Conservation (phyloP, 2,329 filamentous ascomycete species). For the Ceratocystis albifundus region DNA sequence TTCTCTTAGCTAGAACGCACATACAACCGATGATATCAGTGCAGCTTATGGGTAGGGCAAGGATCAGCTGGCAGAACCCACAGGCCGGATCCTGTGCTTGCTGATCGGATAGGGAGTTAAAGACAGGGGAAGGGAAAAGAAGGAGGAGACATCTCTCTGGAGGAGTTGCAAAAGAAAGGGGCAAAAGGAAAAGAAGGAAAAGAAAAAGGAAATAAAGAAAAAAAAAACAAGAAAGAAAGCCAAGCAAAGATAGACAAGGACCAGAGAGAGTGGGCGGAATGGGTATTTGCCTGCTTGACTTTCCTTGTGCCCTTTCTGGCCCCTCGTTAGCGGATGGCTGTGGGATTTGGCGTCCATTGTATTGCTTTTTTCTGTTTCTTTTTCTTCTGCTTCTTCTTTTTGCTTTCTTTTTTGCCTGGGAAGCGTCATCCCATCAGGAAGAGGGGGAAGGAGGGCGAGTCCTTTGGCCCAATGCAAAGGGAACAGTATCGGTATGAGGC, state of each 20-base stretch:
- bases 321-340: not conserved
- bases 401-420: not conserved
- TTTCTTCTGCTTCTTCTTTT: too few relatives aligned
- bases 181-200: not conserved
- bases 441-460: too few relatives aligned
- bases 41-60: not conserved
- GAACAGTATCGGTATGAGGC: too few relatives aligned
- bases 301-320: not conserved
- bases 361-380: not conserved
- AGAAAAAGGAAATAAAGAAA: not conserved
- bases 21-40: constrained; percentile 8
- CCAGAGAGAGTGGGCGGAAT: not conserved
- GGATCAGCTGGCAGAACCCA: constrained; percentile 3
- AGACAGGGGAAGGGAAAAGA: not conserved
- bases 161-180: not conserved
- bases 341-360: not conserved
- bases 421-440: too few relatives aligned
- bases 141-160: not conserved
- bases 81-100: not conserved
- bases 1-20: not conserved
- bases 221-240: not conserved
- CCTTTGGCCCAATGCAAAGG: not conserved
- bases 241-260: not conserved
- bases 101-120: constrained; percentile 7
- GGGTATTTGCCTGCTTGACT: not conserved